These are phyloP conservation scores for Bruguiera sexangula DNA, from an alignment of 345 rosid species.

Conservation along the genomic window DNA sequence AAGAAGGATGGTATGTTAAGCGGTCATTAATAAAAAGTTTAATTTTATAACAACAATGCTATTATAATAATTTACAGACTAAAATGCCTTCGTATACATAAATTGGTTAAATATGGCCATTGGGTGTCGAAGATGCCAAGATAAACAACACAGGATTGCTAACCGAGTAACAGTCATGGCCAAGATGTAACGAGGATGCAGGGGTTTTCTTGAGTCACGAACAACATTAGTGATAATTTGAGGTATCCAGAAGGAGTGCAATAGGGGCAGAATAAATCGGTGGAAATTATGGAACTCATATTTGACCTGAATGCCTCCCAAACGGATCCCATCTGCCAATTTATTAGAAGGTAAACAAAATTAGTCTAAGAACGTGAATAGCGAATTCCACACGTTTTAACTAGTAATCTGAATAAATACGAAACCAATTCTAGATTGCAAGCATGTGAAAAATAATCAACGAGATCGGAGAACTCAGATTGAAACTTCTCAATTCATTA, in stretches of 20 bases:
- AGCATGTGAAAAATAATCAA: neutral
- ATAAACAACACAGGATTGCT: conserved; percentile 38
- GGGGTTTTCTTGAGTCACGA: conserved; percentile 90
- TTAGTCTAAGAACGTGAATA: conserved; percentile 1
- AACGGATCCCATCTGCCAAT: conserved; percentile 89
- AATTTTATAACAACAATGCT: too few species aligned
- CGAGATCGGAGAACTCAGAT: neutral
- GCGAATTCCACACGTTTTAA: neutral
- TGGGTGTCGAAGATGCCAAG: too few species aligned
- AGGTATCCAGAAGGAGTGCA: conserved; percentile 96
- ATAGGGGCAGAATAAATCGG: conserved; percentile 66
- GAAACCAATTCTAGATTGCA: neutral
- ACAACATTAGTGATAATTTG: conserved; percentile 76
- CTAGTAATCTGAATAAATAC: conserved; percentile 7
- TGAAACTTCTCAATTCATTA: neutral
- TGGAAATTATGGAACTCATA: conserved; percentile 82
- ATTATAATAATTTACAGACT: too few species aligned
- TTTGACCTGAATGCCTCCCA: conserved; percentile 94
- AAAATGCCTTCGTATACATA: too few species aligned
- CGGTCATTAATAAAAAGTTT: too few species aligned
- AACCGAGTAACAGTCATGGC: conserved; percentile 90
- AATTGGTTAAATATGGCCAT: too few species aligned
- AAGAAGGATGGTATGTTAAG: too few species aligned
- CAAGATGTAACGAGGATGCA: conserved; percentile 88
- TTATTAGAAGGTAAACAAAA: conserved; percentile 8